These are phyloP conservation scores for Ophiocordyceps robertsii DNA, from an alignment of 2,329 filamentous ascomycete species.

Conservation along the genomic window DNA sequence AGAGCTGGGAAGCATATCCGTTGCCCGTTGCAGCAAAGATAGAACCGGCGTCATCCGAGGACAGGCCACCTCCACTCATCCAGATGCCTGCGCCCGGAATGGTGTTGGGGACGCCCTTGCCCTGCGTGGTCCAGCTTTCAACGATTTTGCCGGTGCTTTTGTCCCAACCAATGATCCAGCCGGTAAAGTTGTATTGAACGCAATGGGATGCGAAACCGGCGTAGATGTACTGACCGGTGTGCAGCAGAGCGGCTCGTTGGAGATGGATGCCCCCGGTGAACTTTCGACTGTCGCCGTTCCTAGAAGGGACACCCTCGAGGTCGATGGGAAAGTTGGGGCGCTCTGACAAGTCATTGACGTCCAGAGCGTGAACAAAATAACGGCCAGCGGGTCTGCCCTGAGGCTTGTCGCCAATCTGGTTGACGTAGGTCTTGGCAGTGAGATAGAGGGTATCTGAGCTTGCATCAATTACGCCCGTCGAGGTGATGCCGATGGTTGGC, in stretches of 20 bases:
- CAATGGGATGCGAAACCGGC: constrained; percentile 42
- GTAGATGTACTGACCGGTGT: constrained; percentile 33
- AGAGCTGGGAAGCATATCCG: constrained; percentile 25
- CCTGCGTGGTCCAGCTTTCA: constrained; percentile 26
- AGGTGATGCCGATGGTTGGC: constrained; percentile 30
- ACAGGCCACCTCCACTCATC: constrained; percentile 26
- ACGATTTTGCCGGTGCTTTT: constrained; percentile 23
- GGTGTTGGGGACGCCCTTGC: constrained; percentile 21
- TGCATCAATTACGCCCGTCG: constrained; percentile 32
- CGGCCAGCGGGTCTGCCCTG: constrained; percentile 21
- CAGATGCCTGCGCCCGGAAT: constrained; percentile 29
- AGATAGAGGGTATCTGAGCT: constrained; percentile 29
- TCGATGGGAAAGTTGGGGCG: constrained; percentile 30
- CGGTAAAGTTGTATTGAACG: constrained; percentile 42
- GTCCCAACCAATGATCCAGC: constrained; percentile 35
- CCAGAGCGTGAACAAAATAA: constrained; percentile 23
- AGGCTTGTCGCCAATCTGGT: constrained; percentile 15
- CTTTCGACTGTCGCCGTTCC: constrained; percentile 32
- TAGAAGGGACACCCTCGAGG: constrained; percentile 29
- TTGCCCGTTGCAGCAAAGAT: constrained; percentile 26
- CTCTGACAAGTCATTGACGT: constrained; percentile 23
- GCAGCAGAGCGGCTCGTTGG: constrained; percentile 33
- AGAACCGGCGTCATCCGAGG: constrained; percentile 24
- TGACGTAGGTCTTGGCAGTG: constrained; percentile 26
- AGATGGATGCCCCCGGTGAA: constrained; percentile 39